Evolutionary conservation across 2,329 filamentous ascomycete genomes (phyloP).

Genomic region (Trichophyton schoenleinii): DNA sequence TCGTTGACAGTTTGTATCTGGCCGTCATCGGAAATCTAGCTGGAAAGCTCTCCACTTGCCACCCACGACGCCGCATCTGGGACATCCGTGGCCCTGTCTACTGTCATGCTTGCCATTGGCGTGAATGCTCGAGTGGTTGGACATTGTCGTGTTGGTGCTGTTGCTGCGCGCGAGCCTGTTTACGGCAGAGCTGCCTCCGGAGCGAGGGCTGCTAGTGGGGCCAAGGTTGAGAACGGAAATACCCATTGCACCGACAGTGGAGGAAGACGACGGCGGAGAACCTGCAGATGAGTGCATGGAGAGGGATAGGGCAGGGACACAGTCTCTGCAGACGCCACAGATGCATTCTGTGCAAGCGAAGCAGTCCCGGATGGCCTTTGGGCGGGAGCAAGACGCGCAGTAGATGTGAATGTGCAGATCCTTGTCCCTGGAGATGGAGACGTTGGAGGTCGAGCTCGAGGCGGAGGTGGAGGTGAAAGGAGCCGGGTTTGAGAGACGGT

Average conservation of each 20-base stretch:
- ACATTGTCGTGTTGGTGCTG: slow-evolving; percentile 1
- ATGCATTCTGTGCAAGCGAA: slow-evolving; percentile 96
- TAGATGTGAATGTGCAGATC: slow-evolving; percentile 57
- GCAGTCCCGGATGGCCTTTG: slow-evolving; percentile 66
- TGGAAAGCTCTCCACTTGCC: slow-evolving; percentile 39
- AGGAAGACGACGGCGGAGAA: not conserved
- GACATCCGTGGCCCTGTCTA: slow-evolving; percentile 28
- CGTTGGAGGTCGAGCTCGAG: not conserved
- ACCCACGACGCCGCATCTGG: slow-evolving; percentile 34
- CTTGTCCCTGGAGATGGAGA: slow-evolving; percentile 6
- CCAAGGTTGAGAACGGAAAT: slow-evolving; percentile 27
- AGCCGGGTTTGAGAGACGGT: slow-evolving; percentile 37
- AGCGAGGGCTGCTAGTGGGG: slow-evolving; percentile 22
- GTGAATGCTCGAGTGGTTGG: not conserved
- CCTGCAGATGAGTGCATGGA: not conserved
- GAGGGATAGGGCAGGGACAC: slow-evolving; percentile 45
- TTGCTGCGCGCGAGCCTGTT: not conserved
- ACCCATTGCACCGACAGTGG: slow-evolving; percentile 19
- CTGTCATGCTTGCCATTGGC: slow-evolving; percentile 19
- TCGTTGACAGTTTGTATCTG: not conserved
- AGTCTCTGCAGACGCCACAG: slow-evolving; percentile 78
- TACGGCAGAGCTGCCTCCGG: not conserved
- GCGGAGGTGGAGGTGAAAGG: slow-evolving; percentile 35
- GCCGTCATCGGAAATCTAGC: slow-evolving; percentile 33
- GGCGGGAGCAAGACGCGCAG: slow-evolving; percentile 71